phyloP scores from a whole-genome alignment of 176 grass and related monocot genomes.

The Carex pumila region DNA sequence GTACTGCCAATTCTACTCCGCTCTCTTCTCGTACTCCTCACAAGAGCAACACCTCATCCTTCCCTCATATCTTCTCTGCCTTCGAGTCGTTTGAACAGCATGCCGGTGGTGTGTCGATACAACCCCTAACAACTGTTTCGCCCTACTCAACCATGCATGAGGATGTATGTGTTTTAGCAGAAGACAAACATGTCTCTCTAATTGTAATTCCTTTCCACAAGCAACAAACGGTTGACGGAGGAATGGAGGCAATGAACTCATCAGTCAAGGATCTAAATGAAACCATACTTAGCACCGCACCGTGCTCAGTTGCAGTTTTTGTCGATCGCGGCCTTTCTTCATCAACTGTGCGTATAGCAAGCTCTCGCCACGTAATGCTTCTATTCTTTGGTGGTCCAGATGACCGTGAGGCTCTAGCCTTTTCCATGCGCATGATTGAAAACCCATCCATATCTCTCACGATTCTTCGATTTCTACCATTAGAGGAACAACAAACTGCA shows the following conservation, averaged over 20 bases:
- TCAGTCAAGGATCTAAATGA: conserved; percentile 50
- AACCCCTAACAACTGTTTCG: conserved; percentile 58
- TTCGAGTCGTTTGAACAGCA: conserved; percentile 66
- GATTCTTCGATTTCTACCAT: conserved; percentile 49
- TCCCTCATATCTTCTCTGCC: conserved; percentile 60
- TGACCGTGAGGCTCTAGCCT: conserved; percentile 80
- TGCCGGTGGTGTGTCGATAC: conserved; percentile 56
- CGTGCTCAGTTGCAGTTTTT: conserved; percentile 78
- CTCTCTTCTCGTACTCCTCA: not conserved
- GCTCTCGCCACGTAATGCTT: conserved; percentile 32
- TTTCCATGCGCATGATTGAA: conserved; percentile 54
- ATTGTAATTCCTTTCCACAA: conserved; percentile 96
- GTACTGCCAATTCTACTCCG: conserved; percentile 13
- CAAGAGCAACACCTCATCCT: conserved; percentile 14
- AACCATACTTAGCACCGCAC: conserved; percentile 40
- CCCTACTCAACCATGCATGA: conserved; percentile 77
- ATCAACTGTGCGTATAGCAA: conserved; percentile 20
- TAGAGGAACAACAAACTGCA: conserved; percentile 4
- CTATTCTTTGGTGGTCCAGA: conserved; percentile 92
- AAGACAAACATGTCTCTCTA: conserved; percentile 65
- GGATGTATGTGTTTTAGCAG: conserved; percentile 59
- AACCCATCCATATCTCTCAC: conserved; percentile 36
- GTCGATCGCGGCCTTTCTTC: conserved; percentile 71
- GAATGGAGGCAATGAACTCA: conserved; percentile 60
- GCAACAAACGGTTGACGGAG: conserved; percentile 73